phyloP scores from a whole-genome alignment of 352 stramenopile species.

The Sclerospora graminicola region DNA sequence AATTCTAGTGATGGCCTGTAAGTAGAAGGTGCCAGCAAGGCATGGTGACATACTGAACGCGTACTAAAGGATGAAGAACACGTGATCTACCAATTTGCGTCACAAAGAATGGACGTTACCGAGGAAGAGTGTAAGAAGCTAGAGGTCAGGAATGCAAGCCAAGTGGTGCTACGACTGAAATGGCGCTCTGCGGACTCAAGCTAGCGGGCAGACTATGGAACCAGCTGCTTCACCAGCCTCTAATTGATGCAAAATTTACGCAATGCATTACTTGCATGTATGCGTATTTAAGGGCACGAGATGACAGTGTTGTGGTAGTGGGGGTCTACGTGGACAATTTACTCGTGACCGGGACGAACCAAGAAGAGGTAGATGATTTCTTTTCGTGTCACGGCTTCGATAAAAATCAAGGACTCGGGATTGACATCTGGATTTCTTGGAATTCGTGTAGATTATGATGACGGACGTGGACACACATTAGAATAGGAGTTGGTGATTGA shows the following conservation, averaged over 20 bases:
- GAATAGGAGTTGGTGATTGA: slow-evolving; percentile 16
- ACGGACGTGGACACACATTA: slow-evolving; percentile 3
- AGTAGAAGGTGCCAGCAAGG: not conserved
- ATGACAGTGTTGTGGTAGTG: not conserved
- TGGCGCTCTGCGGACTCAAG: slow-evolving; percentile 3
- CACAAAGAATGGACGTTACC: slow-evolving; percentile 2
- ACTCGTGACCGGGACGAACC: slow-evolving; percentile 4
- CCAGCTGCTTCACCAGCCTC: slow-evolving; percentile 8
- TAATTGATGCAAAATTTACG: slow-evolving; percentile 2
- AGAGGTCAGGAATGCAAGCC: not conserved
- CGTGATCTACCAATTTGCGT: slow-evolving; percentile 14
- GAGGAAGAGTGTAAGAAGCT: not conserved
- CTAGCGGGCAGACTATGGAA: slow-evolving; percentile 2
- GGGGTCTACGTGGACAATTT: slow-evolving; percentile 9
- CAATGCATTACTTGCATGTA: slow-evolving; percentile 17
- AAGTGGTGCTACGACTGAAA: not conserved
- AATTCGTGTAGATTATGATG: slow-evolving; percentile 13
- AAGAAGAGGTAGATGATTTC: slow-evolving; percentile 3
- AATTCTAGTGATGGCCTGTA: not conserved
- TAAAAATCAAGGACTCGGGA: slow-evolving; percentile 21
- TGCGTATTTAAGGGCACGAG: slow-evolving; percentile 7
- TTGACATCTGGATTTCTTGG: slow-evolving; percentile 11
- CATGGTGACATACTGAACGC: not conserved
- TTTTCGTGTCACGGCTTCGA: not conserved
- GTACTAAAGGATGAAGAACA: slow-evolving; percentile 7